Evolutionary conservation across 371 early-diverging fungal genomes (phyloP), one percentile per base, ranked within the genome.

Genomic region (Circinella umbellata): DNA sequence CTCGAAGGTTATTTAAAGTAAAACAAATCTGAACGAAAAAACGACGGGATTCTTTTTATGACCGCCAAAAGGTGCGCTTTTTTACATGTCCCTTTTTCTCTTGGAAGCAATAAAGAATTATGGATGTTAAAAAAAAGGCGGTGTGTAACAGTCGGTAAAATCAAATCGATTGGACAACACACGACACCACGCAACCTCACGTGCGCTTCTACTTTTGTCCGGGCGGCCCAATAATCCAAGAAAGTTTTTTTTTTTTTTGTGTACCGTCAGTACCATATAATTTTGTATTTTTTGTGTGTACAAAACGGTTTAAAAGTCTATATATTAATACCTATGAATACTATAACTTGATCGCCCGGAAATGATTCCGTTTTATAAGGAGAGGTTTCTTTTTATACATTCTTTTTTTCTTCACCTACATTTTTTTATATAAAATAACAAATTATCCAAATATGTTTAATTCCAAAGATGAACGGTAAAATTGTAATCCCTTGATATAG

Each of bases 141-240:
- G 51, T 35, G 68, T 67, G 68, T 67, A 67, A 67, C 68, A 14
- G 5, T 18, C 11, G 9, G 11, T 4, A 36, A 5, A 36, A n/a
- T 10, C 7, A 7, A 36, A 34, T 11, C 51, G 53, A 64, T 64
- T 64, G 65, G 65, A 53, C 36, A 53, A 18, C 65, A 64, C 65
- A 64, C 65, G 65, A 64, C 51, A 64, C 65, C 65, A 64, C 65
- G 65, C 53, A 51, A 64, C 65, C 65, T 64, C 65, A 64, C 65
- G 53, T 64, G 65, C 36, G 34, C 65, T n/a, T 34, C n/a, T 64
- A 18, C 49, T 47, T 63, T 63, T 47, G 46, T n/a, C 63, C 38
- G 51, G 46, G 34, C 64, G 38, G 64, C 13, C 34, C 17, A 47
- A 46, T 3, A 27, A 27, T 42, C 42, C 11, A 9, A 42, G 2